Conservation (phyloP, 768 basidiomycete species). For the Tricholoma matsutake region DNA sequence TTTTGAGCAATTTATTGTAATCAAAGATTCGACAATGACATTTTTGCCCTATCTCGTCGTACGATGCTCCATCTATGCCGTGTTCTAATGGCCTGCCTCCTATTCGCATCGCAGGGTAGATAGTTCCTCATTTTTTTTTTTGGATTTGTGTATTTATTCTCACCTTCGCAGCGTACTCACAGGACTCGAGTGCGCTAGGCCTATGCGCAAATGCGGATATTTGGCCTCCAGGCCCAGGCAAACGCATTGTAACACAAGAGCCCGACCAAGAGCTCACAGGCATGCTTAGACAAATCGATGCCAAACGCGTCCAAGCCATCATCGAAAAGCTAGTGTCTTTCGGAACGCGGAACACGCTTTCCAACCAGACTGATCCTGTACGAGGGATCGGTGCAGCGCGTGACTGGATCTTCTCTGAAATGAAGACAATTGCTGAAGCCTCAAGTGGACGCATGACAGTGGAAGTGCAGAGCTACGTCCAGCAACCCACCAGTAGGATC, state of each 20-base stretch:
- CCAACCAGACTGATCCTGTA: conserved; percentile 48
- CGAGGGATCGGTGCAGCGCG: conserved; percentile 54
- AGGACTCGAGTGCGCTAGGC: background rate
- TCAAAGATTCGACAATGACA: background rate
- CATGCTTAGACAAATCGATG: conserved; percentile 47
- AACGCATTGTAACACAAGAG: conserved; percentile 36
- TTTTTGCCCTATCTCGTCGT: background rate
- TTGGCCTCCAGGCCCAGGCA: conserved; percentile 52
- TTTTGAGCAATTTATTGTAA: background rate
- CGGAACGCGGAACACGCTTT: conserved; percentile 52
- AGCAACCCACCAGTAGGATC: conserved; percentile 33
- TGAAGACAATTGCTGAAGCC: conserved; percentile 36
- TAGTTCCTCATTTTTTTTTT: background rate
- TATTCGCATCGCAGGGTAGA: conserved; percentile 1
- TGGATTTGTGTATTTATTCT: background rate
- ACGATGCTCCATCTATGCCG: conserved; percentile 1
- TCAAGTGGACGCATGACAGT: conserved; percentile 43
- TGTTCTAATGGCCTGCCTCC: background rate
- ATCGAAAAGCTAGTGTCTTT: conserved; percentile 53
- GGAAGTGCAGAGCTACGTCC: conserved; percentile 43
- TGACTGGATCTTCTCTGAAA: conserved; percentile 51
- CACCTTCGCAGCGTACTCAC: conserved; percentile 3
- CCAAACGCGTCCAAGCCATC: conserved; percentile 41
- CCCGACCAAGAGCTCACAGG: conserved; percentile 41
- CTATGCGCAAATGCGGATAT: conserved; percentile 5